Evolutionary conservation across 202 grass and related monocot genomes (phyloP).

Genomic region (Panicum virgatum): DNA sequence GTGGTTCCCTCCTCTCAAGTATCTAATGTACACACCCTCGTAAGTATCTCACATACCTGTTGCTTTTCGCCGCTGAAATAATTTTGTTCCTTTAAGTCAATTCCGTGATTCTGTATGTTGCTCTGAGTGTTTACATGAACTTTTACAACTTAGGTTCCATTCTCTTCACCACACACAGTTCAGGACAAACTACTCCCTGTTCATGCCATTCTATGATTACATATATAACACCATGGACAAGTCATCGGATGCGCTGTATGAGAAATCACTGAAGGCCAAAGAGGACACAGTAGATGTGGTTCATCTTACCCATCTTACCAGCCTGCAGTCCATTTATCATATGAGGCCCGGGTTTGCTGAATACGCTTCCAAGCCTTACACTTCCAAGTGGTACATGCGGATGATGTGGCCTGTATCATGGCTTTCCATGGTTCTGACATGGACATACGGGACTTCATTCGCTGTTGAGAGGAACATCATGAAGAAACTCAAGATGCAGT

Average conservation of each 20-base stretch:
- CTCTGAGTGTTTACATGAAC: not conserved
- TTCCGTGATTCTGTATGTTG: not conserved
- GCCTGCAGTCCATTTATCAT: slow-evolving; percentile 77
- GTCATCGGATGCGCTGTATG: slow-evolving; percentile 66
- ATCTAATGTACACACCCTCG: slow-evolving; percentile 98
- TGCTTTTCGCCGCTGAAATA: not conserved
- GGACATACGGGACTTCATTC: slow-evolving; percentile 63
- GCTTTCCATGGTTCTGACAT: slow-evolving; percentile 71
- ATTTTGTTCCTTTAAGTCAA: not conserved
- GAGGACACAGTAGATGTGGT: slow-evolving; percentile 68
- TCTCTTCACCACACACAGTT: slow-evolving; percentile 97
- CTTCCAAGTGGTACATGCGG: slow-evolving; percentile 65
- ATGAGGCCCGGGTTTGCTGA: slow-evolving; percentile 75
- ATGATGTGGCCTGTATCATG: slow-evolving; percentile 65
- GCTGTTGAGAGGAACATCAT: slow-evolving; percentile 73
- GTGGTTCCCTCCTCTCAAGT: slow-evolving; percentile 84
- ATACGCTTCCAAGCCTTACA: slow-evolving; percentile 67
- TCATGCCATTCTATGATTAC: slow-evolving; percentile 98
- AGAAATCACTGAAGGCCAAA: slow-evolving; percentile 58
- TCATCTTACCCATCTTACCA: slow-evolving; percentile 85
- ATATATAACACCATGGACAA: slow-evolving; percentile 89
- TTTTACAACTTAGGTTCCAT: slow-evolving; percentile 61
- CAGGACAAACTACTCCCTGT: slow-evolving; percentile 88
- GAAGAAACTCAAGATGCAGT: slow-evolving; percentile 77
- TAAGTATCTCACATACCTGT: slow-evolving; percentile 50